Evolutionary conservation across 805 yeast genomes (phyloP).

Genomic region (Yarrowia osloensis): DNA sequence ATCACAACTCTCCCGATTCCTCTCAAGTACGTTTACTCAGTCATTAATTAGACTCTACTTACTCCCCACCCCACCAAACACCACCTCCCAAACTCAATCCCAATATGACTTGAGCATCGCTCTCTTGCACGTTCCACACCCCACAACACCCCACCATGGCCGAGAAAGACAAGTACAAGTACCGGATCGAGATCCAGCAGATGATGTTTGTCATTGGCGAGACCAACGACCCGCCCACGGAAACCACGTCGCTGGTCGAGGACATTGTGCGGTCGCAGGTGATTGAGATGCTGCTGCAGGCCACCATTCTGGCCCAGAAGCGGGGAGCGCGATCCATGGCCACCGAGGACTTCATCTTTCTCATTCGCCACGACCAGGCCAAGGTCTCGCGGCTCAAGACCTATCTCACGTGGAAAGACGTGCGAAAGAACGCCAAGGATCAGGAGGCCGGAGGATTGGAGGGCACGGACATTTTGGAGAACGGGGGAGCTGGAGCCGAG

Average conservation of each 20-base stretch:
- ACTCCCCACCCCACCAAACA: too few relatives aligned
- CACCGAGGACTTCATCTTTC: slow-evolving; percentile 90
- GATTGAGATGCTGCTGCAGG: slow-evolving; percentile 75
- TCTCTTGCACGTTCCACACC: background rate
- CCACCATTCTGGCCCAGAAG: slow-evolving; percentile 71
- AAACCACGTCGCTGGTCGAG: slow-evolving; percentile 88
- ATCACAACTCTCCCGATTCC: too few relatives aligned
- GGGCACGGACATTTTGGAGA: slow-evolving; percentile 55
- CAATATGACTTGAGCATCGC: background rate
- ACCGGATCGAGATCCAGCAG: slow-evolving; percentile 90
- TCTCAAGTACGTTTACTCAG: too few relatives aligned
- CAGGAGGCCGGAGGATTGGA: slow-evolving; percentile 64
- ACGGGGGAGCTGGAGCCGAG: slow-evolving; percentile 44
- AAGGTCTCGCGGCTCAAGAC: slow-evolving; percentile 90
- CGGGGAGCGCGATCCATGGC: slow-evolving; percentile 83
- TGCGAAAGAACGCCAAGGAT: slow-evolving; percentile 76
- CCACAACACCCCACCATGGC: slow-evolving; percentile 7
- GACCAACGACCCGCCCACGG: slow-evolving; percentile 89
- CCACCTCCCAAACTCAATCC: background rate
- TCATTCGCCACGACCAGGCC: slow-evolving; percentile 90
- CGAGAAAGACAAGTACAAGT: slow-evolving; percentile 53
- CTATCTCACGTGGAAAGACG: slow-evolving; percentile 94
- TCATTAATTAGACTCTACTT: too few relatives aligned
- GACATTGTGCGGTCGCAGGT: slow-evolving; percentile 96
- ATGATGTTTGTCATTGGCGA: slow-evolving; percentile 99